Evolutionary conservation across 805 yeast genomes (phyloP).

Genomic region (Metschnikowia borealis): DNA sequence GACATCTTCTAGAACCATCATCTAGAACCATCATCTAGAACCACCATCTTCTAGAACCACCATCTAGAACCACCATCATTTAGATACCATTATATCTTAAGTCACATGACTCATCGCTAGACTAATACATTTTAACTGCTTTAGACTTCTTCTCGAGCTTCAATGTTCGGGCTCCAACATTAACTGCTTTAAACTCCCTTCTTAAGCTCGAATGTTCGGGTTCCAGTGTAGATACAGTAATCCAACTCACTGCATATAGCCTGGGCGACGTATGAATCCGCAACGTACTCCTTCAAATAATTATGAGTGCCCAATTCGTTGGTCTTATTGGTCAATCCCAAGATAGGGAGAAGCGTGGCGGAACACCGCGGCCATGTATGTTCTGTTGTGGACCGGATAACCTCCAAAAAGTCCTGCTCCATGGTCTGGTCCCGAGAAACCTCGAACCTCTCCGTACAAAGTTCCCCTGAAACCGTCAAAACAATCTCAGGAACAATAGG

Average conservation of each 20-base stretch:
- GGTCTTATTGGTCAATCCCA: conserved; percentile 28
- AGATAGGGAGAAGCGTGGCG: conserved; percentile 33
- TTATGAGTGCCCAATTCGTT: conserved; percentile 32
- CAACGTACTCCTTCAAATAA: conserved; percentile 19
- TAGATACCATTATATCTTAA: too few species aligned
- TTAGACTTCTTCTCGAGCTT: too few species aligned
- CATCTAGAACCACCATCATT: too few species aligned
- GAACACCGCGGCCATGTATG: conserved; percentile 39
- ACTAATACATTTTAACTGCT: too few species aligned
- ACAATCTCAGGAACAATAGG: conserved; percentile 16
- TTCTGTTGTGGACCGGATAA: conserved; percentile 25
- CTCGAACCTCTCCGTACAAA: conserved; percentile 31
- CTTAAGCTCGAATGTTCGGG: conserved; percentile 24
- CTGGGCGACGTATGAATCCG: conserved; percentile 7
- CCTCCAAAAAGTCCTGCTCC: conserved; percentile 10
- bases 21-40: too few species aligned
- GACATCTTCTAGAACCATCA: too few species aligned
- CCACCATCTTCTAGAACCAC: too few species aligned
- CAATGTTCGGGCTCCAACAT: background rate
- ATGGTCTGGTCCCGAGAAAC: conserved; percentile 14
- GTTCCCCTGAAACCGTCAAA: conserved; percentile 27
- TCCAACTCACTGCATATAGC: conserved; percentile 22
- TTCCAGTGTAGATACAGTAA: conserved; percentile 37
- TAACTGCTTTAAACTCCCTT: conserved; percentile 7
- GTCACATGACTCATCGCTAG: too few species aligned